Evolutionary conservation across 495 filamentous ascomycete genomes (phyloP), one percentile per base, ranked within the genome.

Genomic region (Elaphomyces granulatus): DNA sequence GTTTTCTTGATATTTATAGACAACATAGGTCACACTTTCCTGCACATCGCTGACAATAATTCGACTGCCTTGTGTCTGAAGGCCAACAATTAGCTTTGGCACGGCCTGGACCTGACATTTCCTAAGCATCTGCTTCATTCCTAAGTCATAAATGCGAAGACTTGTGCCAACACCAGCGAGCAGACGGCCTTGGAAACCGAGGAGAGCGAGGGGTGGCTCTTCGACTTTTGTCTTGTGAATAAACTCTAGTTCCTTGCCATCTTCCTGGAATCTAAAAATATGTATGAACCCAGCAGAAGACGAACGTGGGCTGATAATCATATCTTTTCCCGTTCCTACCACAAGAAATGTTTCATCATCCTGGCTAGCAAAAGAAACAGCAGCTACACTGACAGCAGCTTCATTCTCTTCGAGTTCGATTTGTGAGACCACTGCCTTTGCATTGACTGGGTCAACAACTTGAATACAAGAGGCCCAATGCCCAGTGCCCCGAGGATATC

Each of bases 391-490:
- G 41, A 93, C 78, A 7, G 88, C 88, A 0, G 86, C 83, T 56
- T 96, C 87, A 48, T 99, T 96, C 4, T 87, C 79, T 15, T 78
- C 78, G 0, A 99, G 60, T 34, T 96, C 81, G 26, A 95, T 71
- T 7, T 71, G 78, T 40, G 77, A 72, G 7, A 93, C 60, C 3
- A 86, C 77, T 1, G 65, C 61, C 48, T 88, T 84, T 26, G 83
- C 71, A 32, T 65, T 68, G 12, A 88, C 40, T 0, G 92, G 88
- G 48, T 98, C 92, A 15, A 96, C 68, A 10, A 95, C 68, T 48
- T 83, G 81, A 44, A 99, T 83, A 53, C 87, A 94, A 15, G 86
- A 94, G 18, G 92, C 86, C 92, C 92, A 99, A 45, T 92, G 79
- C 10, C 84, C 80, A 47, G 68, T 70, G 8, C 72, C 86, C 20